Evolutionary conservation across 176 grass and related monocot genomes (phyloP).

Genomic region (Carex parvula): DNA sequence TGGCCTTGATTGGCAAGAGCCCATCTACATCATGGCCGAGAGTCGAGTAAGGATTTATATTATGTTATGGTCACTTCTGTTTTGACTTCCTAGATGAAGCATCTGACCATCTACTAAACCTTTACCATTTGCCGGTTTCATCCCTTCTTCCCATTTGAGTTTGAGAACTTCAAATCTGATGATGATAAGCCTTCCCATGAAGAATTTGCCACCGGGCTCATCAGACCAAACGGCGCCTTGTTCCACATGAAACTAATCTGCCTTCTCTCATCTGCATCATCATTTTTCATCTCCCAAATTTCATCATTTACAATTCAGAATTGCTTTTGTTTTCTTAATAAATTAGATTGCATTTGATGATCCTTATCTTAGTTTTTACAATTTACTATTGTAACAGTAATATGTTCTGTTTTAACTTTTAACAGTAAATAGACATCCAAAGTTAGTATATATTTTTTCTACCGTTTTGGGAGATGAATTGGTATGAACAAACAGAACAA

Average conservation of each 20-base stretch:
- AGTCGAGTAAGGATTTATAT: slow-evolving; percentile 33
- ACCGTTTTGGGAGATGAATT: background rate
- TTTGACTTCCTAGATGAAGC: slow-evolving; percentile 34
- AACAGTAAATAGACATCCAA: background rate
- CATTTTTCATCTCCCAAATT: too few species aligned
- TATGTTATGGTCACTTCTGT: background rate
- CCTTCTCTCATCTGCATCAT: slow-evolving; percentile 63
- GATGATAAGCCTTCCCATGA: slow-evolving; percentile 41
- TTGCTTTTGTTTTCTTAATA: background rate
- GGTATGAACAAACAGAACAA: background rate
- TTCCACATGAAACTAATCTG: slow-evolving; percentile 52
- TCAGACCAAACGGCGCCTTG: slow-evolving; percentile 51
- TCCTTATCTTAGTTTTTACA: background rate
- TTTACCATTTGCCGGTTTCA: slow-evolving; percentile 28
- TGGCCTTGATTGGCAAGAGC: slow-evolving; percentile 52
- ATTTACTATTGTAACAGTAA: background rate
- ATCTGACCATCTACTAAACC: slow-evolving; percentile 43
- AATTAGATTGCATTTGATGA: background rate
- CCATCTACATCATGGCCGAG: slow-evolving; percentile 43
- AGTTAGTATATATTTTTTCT: background rate
- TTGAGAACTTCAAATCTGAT: slow-evolving; percentile 52
- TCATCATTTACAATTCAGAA: slow-evolving; percentile 1
- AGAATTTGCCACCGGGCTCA: slow-evolving; percentile 44
- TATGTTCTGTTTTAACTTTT: background rate
- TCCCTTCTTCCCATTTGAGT: slow-evolving; percentile 48